Percentiles rank a stretch among this genome's conserved stretches.
phyloP scores from a whole-genome alignment of 2,329 filamentous ascomycete genomes.

The Decorospora gaudefroyi region DNA sequence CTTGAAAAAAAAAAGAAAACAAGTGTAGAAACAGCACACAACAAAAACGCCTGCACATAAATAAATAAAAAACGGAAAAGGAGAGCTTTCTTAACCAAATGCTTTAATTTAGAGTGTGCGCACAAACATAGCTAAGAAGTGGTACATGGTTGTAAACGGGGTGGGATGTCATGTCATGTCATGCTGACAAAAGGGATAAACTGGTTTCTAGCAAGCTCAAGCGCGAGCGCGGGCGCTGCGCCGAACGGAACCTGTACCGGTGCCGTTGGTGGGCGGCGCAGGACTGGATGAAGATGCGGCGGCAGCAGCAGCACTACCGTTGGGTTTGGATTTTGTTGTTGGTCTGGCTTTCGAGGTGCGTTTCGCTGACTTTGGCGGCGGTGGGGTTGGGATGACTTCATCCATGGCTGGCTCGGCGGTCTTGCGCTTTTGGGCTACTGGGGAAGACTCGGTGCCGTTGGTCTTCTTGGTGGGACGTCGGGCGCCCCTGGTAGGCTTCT shows the following conservation, averaged over 20 bases:
- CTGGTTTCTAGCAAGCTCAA: conserved; percentile 3
- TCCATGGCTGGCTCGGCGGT: conserved; percentile 18
- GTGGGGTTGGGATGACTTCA: too few species aligned
- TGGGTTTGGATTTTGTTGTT: conserved; percentile 14
- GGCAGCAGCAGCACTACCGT: conserved; percentile 14
- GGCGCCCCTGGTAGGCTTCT: conserved; percentile 21
- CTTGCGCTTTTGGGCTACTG: conserved; percentile 24
- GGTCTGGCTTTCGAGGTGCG: conserved; percentile 22
- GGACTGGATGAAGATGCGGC: conserved; percentile 18
- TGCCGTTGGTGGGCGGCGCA: conserved; percentile 21
- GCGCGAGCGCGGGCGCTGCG: conserved; percentile 28
- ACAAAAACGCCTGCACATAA: too few species aligned
- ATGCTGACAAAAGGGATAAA: not conserved
- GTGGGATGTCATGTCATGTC: too few species aligned
- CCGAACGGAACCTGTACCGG: conserved; percentile 16
- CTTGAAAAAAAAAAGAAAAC: too few species aligned
- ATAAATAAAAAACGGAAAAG: too few species aligned
- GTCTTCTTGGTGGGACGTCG: too few species aligned
- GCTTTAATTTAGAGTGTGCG: too few species aligned
- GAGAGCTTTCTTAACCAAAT: too few species aligned
- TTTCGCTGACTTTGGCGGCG: conserved; percentile 25
- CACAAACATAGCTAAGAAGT: too few species aligned
- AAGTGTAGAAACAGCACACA: too few species aligned
- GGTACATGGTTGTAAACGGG: too few species aligned
- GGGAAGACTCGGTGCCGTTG: conserved; percentile 23